Percentiles rank a stretch among this genome's conserved stretches.
These are phyloP conservation scores for Arbutus unedo DNA, from an alignment of 148 eudicot species.

Conservation along the genomic window DNA sequence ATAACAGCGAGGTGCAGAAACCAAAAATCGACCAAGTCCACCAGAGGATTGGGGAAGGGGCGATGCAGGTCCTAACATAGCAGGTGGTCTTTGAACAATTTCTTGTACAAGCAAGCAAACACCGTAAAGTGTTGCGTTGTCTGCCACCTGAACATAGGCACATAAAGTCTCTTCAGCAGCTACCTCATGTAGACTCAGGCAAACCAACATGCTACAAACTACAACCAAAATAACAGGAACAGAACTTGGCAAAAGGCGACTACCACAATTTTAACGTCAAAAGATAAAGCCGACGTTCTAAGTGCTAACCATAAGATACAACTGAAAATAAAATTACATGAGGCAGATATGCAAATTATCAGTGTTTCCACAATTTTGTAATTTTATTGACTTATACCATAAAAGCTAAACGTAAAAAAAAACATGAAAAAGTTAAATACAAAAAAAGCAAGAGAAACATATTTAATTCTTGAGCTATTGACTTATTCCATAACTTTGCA, in stretches of 20 bases:
- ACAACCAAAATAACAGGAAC: slow-evolving; percentile 10
- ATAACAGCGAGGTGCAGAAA: slow-evolving; percentile 96
- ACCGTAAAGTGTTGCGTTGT: slow-evolving; percentile 85
- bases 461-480: background rate
- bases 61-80: slow-evolving; percentile 49
- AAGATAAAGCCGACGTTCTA: background rate
- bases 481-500: background rate
- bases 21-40: slow-evolving; percentile 62
- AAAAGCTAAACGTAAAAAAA: background rate
- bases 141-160: slow-evolving; percentile 67
- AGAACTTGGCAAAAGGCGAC: background rate
- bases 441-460: background rate
- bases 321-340: background rate
- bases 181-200: slow-evolving; percentile 1
- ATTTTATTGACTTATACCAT: background rate
- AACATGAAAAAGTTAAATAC: background rate
- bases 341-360: background rate
- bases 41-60: slow-evolving; percentile 48
- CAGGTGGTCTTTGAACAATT: slow-evolving; percentile 89
- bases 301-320: background rate
- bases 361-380: background rate
- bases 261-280: background rate
- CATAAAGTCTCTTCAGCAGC: slow-evolving; percentile 23
- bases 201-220: slow-evolving; percentile 8
- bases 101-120: slow-evolving; percentile 93